Evolutionary conservation across 1,139 yeast species (phyloP).

Genomic region (Chernovozyma sophiae-reginae): DNA sequence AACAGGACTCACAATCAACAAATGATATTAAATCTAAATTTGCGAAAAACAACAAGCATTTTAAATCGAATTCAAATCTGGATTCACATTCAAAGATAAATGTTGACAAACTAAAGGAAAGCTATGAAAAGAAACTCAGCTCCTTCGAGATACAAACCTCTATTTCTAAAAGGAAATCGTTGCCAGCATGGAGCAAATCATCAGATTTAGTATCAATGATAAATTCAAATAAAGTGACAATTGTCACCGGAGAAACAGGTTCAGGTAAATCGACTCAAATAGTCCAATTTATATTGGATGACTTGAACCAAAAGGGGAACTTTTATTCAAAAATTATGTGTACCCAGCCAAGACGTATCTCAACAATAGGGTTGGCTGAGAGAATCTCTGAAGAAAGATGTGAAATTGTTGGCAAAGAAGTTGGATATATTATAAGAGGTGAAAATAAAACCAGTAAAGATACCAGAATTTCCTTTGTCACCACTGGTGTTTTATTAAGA

Average conservation of each 20-base stretch:
- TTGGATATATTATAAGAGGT: constrained; percentile 89
- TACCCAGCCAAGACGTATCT: constrained; percentile 94
- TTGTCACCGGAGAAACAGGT: constrained; percentile 96
- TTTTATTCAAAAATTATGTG: constrained; percentile 64
- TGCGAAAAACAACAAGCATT: constrained; percentile 1
- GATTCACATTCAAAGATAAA: neutral
- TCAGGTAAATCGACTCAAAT: constrained; percentile 93
- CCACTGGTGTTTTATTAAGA: constrained; percentile 87
- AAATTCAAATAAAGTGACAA: constrained; percentile 55
- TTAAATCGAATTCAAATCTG: neutral
- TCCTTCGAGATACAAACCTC: constrained; percentile 17
- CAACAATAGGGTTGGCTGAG: constrained; percentile 92
- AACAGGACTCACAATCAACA: neutral
- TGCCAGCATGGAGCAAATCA: constrained; percentile 84
- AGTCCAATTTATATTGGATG: constrained; percentile 82
- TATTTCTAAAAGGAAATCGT: constrained; percentile 36
- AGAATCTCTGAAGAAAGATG: constrained; percentile 84
- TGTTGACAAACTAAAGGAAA: constrained; percentile 3
- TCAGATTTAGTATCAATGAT: constrained; percentile 54
- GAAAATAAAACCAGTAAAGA: constrained; percentile 60
- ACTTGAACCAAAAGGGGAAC: constrained; percentile 42
- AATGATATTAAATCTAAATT: neutral
- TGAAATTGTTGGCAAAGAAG: constrained; percentile 65
- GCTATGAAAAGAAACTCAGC: constrained; percentile 17
- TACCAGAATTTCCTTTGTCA: constrained; percentile 79